These are phyloP conservation scores for Erucastrum elatum DNA, from an alignment of 345 rosid species.

Conservation along the genomic window DNA sequence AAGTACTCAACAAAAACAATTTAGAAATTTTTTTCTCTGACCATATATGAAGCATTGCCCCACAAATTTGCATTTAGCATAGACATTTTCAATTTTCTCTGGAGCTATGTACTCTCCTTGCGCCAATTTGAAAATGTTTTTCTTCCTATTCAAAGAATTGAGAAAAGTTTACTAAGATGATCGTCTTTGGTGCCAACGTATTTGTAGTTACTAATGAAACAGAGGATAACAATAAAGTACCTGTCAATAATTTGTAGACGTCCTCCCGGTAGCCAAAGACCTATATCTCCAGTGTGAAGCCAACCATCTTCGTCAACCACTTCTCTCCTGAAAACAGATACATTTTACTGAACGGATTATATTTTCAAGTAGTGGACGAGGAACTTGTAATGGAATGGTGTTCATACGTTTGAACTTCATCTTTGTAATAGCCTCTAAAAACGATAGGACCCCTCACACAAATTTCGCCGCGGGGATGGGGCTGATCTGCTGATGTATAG, in stretches of 20 bases:
- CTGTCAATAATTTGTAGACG: slow-evolving; percentile 95
- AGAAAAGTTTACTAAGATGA: neutral
- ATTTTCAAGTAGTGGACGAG: neutral
- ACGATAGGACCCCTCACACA: slow-evolving; percentile 93
- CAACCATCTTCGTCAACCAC: slow-evolving; percentile 89
- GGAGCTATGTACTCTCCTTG: slow-evolving; percentile 99
- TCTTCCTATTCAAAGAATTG: slow-evolving; percentile 63
- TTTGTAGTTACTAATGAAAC: slow-evolving; percentile 5
- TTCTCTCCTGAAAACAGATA: slow-evolving; percentile 64
- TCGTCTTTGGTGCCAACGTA: slow-evolving; percentile 5
- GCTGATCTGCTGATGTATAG: slow-evolving; percentile 83
- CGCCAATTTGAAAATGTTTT: slow-evolving; percentile 96
- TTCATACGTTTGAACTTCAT: slow-evolving; percentile 84
- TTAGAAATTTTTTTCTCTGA: slow-evolving; percentile 27
- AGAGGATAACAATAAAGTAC: slow-evolving; percentile 38
- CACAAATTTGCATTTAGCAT: slow-evolving; percentile 82
- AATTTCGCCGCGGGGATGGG: slow-evolving; percentile 95
- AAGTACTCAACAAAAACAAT: neutral
- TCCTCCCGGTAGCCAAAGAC: slow-evolving; percentile 88
- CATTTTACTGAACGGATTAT: slow-evolving; percentile 14
- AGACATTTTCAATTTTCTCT: slow-evolving; percentile 94
- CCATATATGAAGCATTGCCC: slow-evolving; percentile 90
- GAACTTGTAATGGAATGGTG: slow-evolving; percentile 1
- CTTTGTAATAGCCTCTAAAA: slow-evolving; percentile 84
- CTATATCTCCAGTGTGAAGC: slow-evolving; percentile 97